Evolutionary conservation across 495 filamentous ascomycete genomes (phyloP), one percentile per base, ranked within the genome.

Genomic region (Neurospora sp.): DNA sequence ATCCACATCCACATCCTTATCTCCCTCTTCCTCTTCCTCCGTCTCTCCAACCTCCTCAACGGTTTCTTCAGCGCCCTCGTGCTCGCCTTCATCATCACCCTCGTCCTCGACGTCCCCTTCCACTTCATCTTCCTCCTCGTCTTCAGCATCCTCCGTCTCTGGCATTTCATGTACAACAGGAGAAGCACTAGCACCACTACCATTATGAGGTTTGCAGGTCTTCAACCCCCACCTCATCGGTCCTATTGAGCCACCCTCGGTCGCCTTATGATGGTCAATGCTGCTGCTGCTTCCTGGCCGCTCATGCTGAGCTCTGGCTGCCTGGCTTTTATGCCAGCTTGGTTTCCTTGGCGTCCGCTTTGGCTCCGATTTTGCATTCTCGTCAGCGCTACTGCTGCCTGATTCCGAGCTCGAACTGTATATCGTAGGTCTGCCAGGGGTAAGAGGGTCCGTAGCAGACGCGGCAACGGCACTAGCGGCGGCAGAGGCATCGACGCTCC

Each of bases 401-500:
- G 77, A 75, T 19, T 70, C 80, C 28, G 54, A 66, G 28, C 54
- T 66, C 31, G 54, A 66, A 36, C 54, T 66, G 28, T 66, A 66
- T 19, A 66, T 66, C 54, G 54, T 34, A 66, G 54, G 54, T 66
- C 54, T 34, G 28, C 54, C 54, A 4, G 54, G 54, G 7, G 54
- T 66, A 66, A 66, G 15, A 8, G 54, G 54, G 28, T 15, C 9
- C 6, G 54, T 66, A 9, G 3, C 54, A 9, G 54, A 66, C 54
- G 2, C 24, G 15, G 13, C 77, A 17, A 40, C 73, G 17, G 74
- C 73, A 17, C 34, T 74, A 21, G 69, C 71, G 28, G 54, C 74
- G 17, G 71, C 73, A 36, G 72, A 76, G 7, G 72, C 76, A 36
- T 81, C 79, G 43, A 79, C 78, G n/a, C 80, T 82, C 72, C 79